These are phyloP conservation scores for Malassezia psittaci DNA, from an alignment of 1,284 basidiomycete species.

Conservation along the genomic window DNA sequence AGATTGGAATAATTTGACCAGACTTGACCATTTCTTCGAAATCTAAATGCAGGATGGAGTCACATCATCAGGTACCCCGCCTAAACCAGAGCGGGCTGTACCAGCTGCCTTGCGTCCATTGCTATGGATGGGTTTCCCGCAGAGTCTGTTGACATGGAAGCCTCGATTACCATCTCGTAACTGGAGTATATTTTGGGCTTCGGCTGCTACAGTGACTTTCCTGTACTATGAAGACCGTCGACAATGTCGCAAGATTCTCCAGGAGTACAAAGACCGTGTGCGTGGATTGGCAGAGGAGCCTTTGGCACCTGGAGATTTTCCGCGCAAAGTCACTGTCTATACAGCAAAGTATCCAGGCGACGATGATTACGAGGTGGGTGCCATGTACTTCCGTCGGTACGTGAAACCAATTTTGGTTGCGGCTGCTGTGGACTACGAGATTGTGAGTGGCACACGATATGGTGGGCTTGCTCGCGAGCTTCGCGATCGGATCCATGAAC, in stretches of 20 bases:
- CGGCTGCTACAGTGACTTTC: conserved; percentile 62
- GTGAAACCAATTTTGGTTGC: conserved; percentile 93
- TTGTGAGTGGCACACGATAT: conserved; percentile 68
- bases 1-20: neutral
- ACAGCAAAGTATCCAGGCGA: conserved; percentile 86
- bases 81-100: neutral
- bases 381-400: conserved; percentile 86
- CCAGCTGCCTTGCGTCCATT: conserved; percentile 42
- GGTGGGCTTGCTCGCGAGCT: conserved; percentile 71
- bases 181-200: conserved; percentile 78
- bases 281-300: conserved; percentile 63
- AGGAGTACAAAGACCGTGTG: conserved; percentile 70
- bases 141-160: conserved; percentile 50
- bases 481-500: conserved; percentile 61
- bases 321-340: conserved; percentile 75
- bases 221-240: conserved; percentile 74
- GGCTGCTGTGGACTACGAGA: conserved; percentile 82
- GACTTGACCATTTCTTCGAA: neutral
- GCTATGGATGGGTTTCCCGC: conserved; percentile 51
- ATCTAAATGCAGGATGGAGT: conserved; percentile 2
- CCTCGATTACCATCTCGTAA: conserved; percentile 70
- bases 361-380: conserved; percentile 73
- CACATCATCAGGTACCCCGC: neutral
- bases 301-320: conserved; percentile 59
- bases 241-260: conserved; percentile 65